Percentiles rank a stretch among this genome's conserved stretches.
Conservation (phyloP, 2,329 filamentous ascomycete genomes). For the Clonostachys solani region DNA sequence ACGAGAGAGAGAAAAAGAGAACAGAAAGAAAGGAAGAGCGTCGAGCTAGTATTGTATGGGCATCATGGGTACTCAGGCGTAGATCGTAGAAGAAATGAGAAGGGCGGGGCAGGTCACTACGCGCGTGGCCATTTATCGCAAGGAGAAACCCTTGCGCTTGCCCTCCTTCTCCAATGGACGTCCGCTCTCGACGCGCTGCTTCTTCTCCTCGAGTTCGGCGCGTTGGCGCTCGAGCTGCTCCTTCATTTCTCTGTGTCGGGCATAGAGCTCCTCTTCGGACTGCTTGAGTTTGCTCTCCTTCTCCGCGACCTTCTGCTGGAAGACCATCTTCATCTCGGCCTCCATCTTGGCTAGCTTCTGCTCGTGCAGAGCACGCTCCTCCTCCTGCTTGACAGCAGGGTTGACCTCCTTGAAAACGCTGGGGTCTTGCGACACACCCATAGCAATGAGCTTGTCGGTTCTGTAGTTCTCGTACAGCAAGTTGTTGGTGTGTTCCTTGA, state of each 20-base stretch:
- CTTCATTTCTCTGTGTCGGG: constrained; percentile 99
- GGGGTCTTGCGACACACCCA: constrained; percentile 98
- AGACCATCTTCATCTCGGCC: constrained; percentile 99
- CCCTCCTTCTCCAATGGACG: constrained; percentile 95
- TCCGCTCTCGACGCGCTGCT: constrained; percentile 88
- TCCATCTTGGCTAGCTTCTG: constrained; percentile 99
- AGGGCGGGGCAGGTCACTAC: constrained; percentile 6
- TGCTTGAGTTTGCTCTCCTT: constrained; percentile 99
- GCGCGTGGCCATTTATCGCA: constrained; percentile 62
- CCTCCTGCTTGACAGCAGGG: constrained; percentile 99
- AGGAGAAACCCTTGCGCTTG: constrained; percentile 99
- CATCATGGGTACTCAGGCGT: constrained; percentile 54
- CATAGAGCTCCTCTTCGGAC: constrained; percentile 98
- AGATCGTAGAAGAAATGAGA: constrained; percentile 36
- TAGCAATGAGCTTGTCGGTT: constrained; percentile 96
- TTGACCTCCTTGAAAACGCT: constrained; percentile 99
- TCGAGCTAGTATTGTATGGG: constrained; percentile 55
- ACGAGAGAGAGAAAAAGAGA: constrained; percentile 29
- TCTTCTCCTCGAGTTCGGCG: constrained; percentile 97
- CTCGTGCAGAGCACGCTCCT: constrained; percentile 96
- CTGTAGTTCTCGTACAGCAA: constrained; percentile 98
- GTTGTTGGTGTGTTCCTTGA: constrained; percentile 99
- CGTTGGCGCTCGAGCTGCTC: constrained; percentile 96
- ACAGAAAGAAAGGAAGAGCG: constrained; percentile 47
- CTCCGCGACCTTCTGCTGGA: constrained; percentile 99